Base-by-base conservation (phyloP, 495 filamentous ascomycete genomes). In the Pseudomonodictys pantanalensis region DNA sequence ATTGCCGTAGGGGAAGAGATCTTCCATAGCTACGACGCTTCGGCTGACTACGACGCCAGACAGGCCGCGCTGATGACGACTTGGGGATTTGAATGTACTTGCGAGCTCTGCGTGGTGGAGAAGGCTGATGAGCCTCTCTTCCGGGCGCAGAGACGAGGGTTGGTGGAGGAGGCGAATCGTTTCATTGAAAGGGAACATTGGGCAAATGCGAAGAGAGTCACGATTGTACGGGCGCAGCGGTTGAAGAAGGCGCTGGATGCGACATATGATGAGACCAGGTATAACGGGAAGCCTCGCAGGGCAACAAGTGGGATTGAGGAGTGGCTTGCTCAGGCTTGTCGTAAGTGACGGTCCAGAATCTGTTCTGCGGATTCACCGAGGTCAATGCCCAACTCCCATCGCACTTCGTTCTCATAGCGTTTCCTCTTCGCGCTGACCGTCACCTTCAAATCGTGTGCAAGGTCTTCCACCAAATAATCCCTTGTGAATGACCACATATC, bases 251-350 rank as follows among this genome's bases (percentile, higher is more conserved):
- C 53, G 30, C 71, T 73, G 28, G 61, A 73, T 41, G 63, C 60
- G 23, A 71, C 71, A 15, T 73, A 72, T 28, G 65, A 71, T 55
- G 62, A n/a, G 25, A 52, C 69, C 52, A 68, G 60, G 45, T 73
- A 68, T 35, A 65, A 69, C 26, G 63, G 54, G 23, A 11, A 72
- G 55, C 70, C 70, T 46, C 68, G 62, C 22, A 17, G 62, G 39
- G 71, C 68, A 28, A 20, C 57, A n/a, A 41, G 24, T 33, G 66
- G 48, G 42, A 71, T 73, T 41, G 52, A 68, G 51, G 64, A 68
- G 52, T 73, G 71, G 71, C 67, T 73, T 23, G 55, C 48, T 28
- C 44, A 64, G 52, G 66, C 68, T n/a, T 56, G 41, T 35, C 48
- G n/a, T n/a, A n/a, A n/a, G n/a, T n/a, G n/a, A n/a, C n/a, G n/a